phyloP scores from a whole-genome alignment of 148 eudicot species.

The Rhododendron henanense region DNA sequence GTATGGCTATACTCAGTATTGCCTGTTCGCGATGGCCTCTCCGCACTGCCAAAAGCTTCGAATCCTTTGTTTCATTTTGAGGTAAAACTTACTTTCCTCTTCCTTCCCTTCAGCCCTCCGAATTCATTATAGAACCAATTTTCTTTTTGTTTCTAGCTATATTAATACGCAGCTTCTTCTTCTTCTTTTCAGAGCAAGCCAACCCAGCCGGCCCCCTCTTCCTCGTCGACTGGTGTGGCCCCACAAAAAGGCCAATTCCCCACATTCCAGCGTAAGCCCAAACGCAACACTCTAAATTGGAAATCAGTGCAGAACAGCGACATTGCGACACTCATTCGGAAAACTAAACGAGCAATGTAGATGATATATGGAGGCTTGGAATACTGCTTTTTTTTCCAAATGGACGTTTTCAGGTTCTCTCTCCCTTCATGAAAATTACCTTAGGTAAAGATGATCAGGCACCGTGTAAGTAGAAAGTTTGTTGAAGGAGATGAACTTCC shows the following conservation, averaged over 20 bases:
- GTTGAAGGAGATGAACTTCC: background rate
- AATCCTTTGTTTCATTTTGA: slow-evolving; percentile 55
- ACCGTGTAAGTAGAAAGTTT: background rate
- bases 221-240: too few species aligned
- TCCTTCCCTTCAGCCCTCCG: background rate
- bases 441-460: background rate
- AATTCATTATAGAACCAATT: background rate
- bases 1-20: slow-evolving; percentile 21
- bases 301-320: slow-evolving; percentile 41
- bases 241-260: background rate
- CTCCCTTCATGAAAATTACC: background rate
- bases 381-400: background rate
- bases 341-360: slow-evolving; percentile 23
- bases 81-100: slow-evolving; percentile 25
- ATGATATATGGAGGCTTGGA: background rate
- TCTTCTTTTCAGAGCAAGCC: slow-evolving; percentile 31
- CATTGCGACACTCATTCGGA: slow-evolving; percentile 25
- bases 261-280: slow-evolving; percentile 11
- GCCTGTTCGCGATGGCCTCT: slow-evolving; percentile 45
- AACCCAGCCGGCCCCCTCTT: background rate
- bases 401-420: background rate
- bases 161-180: background rate
- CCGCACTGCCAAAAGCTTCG: slow-evolving; percentile 29
- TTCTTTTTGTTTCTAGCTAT: background rate
- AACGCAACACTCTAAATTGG: slow-evolving; percentile 35